Conservation (phyloP, 73 alveolate species). For the Blepharisma japonicum region DNA sequence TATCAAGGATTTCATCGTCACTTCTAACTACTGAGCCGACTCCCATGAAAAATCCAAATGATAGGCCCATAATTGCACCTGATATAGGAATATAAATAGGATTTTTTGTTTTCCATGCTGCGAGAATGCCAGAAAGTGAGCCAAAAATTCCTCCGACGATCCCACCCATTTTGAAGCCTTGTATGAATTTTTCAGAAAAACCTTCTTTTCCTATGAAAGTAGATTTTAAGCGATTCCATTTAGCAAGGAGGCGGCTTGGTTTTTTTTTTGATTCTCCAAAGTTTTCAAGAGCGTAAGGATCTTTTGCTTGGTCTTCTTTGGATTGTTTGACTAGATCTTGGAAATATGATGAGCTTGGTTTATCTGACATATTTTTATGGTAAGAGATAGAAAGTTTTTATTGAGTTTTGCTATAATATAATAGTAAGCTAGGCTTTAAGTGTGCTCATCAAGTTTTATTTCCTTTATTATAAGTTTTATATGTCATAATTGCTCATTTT, state of each 20-base stretch:
- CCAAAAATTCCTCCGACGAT: conserved; percentile 67
- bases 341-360: background rate
- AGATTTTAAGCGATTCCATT: conserved; percentile 43
- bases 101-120: conserved; percentile 20
- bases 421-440: background rate
- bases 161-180: conserved; percentile 68
- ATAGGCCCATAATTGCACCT: conserved; percentile 54
- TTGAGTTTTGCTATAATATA: background rate
- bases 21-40: conserved; percentile 65
- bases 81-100: conserved; percentile 45
- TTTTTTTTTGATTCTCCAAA: conserved; percentile 28
- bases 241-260: conserved; percentile 36
- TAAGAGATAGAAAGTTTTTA: background rate
- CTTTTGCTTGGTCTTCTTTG: conserved; percentile 23
- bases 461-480: no score
- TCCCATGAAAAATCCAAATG: conserved; percentile 76
- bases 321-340: background rate
- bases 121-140: conserved; percentile 45
- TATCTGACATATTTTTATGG: conserved; percentile 9
- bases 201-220: conserved; percentile 52
- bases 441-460: no score
- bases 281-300: conserved; percentile 19
- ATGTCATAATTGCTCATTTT: no score
- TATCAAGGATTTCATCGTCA: conserved; percentile 15
- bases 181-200: conserved; percentile 40